Conservation (phyloP, 1,284 basidiomycete genomes). For the Porogramme epimiltina region DNA sequence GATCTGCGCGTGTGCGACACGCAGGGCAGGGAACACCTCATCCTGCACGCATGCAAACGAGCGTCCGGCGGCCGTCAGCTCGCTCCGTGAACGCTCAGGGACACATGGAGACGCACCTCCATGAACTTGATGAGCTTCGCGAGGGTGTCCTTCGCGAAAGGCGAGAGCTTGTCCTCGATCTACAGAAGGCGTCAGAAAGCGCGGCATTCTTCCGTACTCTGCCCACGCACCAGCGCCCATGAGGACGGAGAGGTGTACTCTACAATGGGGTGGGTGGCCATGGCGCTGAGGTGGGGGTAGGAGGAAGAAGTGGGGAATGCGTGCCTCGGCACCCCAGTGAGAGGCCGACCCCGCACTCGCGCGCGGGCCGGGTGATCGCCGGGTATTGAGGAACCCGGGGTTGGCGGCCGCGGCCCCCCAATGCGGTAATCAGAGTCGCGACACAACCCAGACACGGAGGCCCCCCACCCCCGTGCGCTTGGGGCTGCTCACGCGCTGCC, state of each 20-base stretch:
- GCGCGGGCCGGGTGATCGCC: background rate
- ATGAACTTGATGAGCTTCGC: conserved; percentile 85
- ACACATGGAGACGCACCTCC: conserved; percentile 54
- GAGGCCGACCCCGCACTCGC: background rate
- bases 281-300: conserved; percentile 28
- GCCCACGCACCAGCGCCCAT: conserved; percentile 74
- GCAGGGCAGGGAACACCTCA: conserved; percentile 82
- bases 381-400: background rate
- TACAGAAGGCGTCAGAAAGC: conserved; percentile 30
- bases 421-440: too few relatives aligned
- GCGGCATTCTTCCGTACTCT: too few relatives aligned
- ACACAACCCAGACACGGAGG: too few relatives aligned
- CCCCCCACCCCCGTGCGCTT: too few relatives aligned
- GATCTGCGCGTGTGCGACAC: conserved; percentile 82
- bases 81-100: background rate
- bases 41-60: conserved; percentile 52
- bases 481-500: too few relatives aligned
- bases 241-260: conserved; percentile 78
- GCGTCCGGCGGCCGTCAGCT: background rate
- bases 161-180: conserved; percentile 91
- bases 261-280: conserved; percentile 66
- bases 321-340: background rate
- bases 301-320: background rate
- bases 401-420: too few relatives aligned
- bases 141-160: conserved; percentile 85